phyloP scores from a whole-genome alignment of 768 basidiomycete genomes.

The Suillus tomentosus region DNA sequence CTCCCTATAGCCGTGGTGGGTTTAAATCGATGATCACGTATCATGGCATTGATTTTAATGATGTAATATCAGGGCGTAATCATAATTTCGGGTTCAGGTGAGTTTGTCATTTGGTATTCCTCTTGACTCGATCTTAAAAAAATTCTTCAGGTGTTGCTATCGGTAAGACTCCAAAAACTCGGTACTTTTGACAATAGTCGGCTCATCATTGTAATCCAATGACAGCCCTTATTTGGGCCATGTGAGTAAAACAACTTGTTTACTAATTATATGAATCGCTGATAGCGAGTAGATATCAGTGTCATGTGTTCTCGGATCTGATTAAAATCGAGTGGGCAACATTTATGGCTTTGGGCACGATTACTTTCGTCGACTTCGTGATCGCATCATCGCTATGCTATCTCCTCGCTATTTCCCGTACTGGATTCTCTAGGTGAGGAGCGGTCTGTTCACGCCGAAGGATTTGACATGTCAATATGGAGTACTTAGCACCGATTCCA shows the following conservation, averaged over 20 bases:
- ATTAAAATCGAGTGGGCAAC: neutral
- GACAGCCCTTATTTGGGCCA: neutral
- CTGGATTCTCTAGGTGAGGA: slow-evolving; percentile 1
- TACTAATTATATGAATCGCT: neutral
- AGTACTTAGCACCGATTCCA: neutral
- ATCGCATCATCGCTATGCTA: slow-evolving; percentile 2
- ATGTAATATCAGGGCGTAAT: neutral
- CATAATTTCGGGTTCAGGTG: neutral
- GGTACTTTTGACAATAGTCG: neutral
- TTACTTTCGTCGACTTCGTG: neutral
- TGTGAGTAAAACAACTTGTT: neutral
- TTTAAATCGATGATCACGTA: neutral
- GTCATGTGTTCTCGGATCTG: neutral
- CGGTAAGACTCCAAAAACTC: neutral
- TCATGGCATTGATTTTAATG: neutral
- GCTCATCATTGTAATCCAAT: neutral
- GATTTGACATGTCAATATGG: neutral
- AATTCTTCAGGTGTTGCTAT: neutral
- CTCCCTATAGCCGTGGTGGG: neutral
- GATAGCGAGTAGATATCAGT: slow-evolving; percentile 1
- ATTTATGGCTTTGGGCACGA: neutral
- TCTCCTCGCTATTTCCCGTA: slow-evolving; percentile 1
- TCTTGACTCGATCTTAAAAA: neutral
- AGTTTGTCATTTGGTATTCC: neutral
- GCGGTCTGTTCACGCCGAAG: neutral